These are phyloP conservation scores for Solanum appendiculatum DNA, from an alignment of 257 asterid species.

Conservation along the genomic window DNA sequence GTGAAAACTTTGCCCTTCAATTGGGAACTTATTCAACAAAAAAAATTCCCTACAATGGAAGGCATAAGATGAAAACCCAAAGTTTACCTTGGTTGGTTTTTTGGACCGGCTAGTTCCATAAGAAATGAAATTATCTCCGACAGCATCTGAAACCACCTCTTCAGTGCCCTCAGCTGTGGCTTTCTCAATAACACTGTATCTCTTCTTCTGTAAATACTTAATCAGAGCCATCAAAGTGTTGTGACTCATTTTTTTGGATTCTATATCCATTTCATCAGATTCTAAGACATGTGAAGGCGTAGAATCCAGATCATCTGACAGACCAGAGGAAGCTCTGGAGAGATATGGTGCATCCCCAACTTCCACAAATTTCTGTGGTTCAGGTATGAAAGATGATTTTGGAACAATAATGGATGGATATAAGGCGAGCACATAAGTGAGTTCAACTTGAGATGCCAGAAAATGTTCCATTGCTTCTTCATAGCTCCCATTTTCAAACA, in stretches of 20 bases:
- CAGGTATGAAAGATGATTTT: constrained; percentile 72
- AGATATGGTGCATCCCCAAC: constrained; percentile 45
- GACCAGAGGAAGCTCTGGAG: constrained; percentile 83
- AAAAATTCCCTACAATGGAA: background rate
- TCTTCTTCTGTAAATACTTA: constrained; percentile 83
- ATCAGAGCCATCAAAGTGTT: constrained; percentile 96
- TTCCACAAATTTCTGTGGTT: constrained; percentile 68
- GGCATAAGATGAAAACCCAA: constrained; percentile 2
- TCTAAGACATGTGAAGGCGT: constrained; percentile 38
- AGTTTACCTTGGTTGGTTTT: constrained; percentile 56
- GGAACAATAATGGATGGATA: constrained; percentile 84
- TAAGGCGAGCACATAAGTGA: constrained; percentile 70
- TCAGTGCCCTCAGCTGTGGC: constrained; percentile 99
- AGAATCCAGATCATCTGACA: constrained; percentile 84
- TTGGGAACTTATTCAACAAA: background rate
- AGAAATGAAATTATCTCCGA: constrained; percentile 60
- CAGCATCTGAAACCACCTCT: constrained; percentile 97
- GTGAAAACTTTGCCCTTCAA: background rate
- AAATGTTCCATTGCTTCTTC: constrained; percentile 99
- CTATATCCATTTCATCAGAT: constrained; percentile 68
- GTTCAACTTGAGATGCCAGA: constrained; percentile 91
- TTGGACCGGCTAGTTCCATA: constrained; percentile 61
- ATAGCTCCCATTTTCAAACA: constrained; percentile 84
- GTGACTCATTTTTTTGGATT: constrained; percentile 89
- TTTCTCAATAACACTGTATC: constrained; percentile 69